phyloP scores from a whole-genome alignment of 192 early-diverging fungal genomes.

The Rhizophagus clarus region DNA sequence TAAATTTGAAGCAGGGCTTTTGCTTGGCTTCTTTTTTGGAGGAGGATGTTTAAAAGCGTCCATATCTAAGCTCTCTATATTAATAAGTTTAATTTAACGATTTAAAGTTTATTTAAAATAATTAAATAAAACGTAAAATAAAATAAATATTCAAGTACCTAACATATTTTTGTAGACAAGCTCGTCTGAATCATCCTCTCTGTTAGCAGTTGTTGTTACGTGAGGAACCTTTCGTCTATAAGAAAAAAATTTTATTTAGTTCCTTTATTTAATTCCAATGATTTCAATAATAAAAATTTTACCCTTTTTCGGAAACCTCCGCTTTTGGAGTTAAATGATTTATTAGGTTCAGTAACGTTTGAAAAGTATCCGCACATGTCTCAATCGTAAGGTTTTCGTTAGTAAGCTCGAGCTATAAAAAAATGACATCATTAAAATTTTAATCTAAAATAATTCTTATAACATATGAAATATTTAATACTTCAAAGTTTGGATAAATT shows the following conservation, averaged over 20 bases:
- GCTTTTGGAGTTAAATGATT: conserved; percentile 42
- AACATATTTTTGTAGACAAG: neutral
- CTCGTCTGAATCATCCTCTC: conserved; percentile 38
- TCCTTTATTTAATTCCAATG: too few species aligned
- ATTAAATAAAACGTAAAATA: neutral
- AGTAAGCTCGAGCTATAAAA: conserved; percentile 53
- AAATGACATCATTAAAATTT: neutral
- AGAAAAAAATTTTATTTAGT: neutral
- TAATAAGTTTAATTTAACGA: neutral
- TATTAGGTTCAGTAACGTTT: conserved; percentile 54
- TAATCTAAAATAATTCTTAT: neutral
- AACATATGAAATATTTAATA: conserved; percentile 16
- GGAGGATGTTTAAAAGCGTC: conserved; percentile 47
- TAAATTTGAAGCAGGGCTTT: conserved; percentile 27
- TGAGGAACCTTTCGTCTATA: neutral
- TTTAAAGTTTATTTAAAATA: too few species aligned
- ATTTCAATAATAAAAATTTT: conserved; percentile 23
- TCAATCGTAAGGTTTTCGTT: conserved; percentile 65
- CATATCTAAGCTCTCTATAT: conserved; percentile 53
- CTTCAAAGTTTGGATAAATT: conserved; percentile 38
- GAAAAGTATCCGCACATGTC: conserved; percentile 68
- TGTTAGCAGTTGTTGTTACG: conserved; percentile 36
- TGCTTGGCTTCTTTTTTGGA: conserved; percentile 19
- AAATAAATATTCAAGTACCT: neutral
- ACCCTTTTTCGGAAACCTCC: conserved; percentile 32